Percentiles rank a stretch among this genome's conserved stretches.
phyloP scores from a whole-genome alignment of 2,329 filamentous ascomycete species.

The Colletotrichum sp. region DNA sequence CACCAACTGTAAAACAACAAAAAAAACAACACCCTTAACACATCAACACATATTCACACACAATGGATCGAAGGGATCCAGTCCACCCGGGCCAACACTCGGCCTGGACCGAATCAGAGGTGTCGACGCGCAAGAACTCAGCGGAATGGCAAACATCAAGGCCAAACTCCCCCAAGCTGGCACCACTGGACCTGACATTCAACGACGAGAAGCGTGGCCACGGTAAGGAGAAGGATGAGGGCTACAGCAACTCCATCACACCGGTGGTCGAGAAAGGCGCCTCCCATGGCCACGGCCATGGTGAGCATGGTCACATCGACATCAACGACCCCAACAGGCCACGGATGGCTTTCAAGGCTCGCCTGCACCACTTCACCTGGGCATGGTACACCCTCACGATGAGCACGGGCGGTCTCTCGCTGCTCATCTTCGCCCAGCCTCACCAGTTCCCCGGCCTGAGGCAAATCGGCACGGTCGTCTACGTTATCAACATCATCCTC shows the following conservation, averaged over 20 bases:
- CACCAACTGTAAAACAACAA: background rate
- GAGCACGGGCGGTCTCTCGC: conserved; percentile 74
- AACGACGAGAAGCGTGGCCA: background rate
- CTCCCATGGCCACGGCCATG: background rate
- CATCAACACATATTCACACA: background rate
- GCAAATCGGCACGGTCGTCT: conserved; percentile 71
- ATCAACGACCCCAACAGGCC: conserved; percentile 31
- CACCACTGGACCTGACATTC: conserved; percentile 13
- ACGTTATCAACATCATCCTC: conserved; percentile 70
- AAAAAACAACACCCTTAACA: background rate
- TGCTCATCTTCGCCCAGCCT: conserved; percentile 68
- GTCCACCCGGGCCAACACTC: conserved; percentile 5
- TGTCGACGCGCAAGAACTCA: conserved; percentile 21
- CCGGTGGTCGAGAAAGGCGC: conserved; percentile 19
- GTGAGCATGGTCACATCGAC: conserved; percentile 17
- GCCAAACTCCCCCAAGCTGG: conserved; percentile 17
- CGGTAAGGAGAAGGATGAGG: background rate
- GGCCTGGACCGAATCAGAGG: conserved; percentile 15
- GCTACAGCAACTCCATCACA: conserved; percentile 11
- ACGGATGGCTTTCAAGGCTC: conserved; percentile 45
- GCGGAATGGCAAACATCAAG: conserved; percentile 16
- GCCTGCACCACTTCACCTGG: conserved; percentile 68
- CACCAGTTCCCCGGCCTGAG: conserved; percentile 67
- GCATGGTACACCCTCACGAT: conserved; percentile 79
- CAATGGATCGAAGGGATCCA: conserved; percentile 14